These are phyloP conservation scores for Yarrowia sp. DNA, from an alignment of 805 yeast species.

Conservation along the genomic window DNA sequence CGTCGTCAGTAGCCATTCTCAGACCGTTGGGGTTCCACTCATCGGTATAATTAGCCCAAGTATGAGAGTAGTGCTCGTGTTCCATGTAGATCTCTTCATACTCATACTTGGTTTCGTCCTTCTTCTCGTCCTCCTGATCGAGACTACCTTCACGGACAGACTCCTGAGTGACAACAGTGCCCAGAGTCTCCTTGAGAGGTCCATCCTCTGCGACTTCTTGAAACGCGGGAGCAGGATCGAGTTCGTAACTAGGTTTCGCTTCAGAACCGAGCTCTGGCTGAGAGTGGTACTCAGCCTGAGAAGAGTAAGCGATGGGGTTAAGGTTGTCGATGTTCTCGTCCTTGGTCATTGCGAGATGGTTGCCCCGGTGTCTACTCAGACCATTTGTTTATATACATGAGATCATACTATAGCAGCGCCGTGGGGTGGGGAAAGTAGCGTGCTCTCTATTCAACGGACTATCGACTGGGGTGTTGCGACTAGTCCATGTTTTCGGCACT, in stretches of 20 bases:
- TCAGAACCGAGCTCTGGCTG: not conserved
- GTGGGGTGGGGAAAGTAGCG: constrained; percentile 1
- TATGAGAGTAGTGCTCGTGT: constrained; percentile 11
- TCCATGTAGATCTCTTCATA: constrained; percentile 1
- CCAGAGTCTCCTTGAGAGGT: not conserved
- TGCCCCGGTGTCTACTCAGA: too few species aligned
- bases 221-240: not conserved
- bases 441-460: not conserved
- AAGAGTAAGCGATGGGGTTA: not conserved
- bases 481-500: not conserved
- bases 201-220: not conserved
- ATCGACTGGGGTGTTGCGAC: not conserved
- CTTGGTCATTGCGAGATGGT: constrained; percentile 5
- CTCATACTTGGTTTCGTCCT: not conserved
- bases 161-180: not conserved
- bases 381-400: not conserved
- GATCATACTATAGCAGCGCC: not conserved
- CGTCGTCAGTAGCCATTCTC: not conserved
- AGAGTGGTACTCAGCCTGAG: constrained; percentile 6
- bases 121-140: not conserved
- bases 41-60: constrained; percentile 5
- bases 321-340: not conserved
- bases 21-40: constrained; percentile 17
- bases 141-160: constrained; percentile 1
- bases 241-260: not conserved